A percentile compares a stretch with the other conserved stretches of the same genome.
These are phyloP conservation scores for Russula abietina DNA, from an alignment of 768 basidiomycete genomes.

Conservation along the genomic window DNA sequence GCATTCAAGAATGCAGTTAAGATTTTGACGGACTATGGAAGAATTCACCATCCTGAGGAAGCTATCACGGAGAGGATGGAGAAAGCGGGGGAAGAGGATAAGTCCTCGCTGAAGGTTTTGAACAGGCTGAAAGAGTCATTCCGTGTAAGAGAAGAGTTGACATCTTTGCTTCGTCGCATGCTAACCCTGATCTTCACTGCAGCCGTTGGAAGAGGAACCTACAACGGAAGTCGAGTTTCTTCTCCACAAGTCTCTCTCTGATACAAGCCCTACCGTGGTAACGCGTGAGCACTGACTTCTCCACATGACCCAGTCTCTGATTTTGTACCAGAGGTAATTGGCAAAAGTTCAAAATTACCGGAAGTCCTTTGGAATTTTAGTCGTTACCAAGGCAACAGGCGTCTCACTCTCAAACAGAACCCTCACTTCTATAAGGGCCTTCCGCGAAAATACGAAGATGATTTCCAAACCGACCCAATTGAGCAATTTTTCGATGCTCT, in stretches of 20 bases:
- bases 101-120: not conserved
- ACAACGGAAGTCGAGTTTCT: conserved; percentile 3
- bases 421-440: conserved; percentile 12
- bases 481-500: not conserved
- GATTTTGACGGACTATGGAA: not conserved
- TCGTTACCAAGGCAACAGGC: not conserved
- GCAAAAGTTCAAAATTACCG: not conserved
- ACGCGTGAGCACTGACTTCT: not conserved
- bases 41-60: not conserved
- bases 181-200: not conserved
- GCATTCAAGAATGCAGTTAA: not conserved
- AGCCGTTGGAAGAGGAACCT: not conserved
- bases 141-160: not conserved
- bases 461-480: not conserved
- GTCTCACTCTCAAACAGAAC: conserved; percentile 12
- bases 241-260: conserved; percentile 2
- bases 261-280: not conserved
- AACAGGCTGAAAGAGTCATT: not conserved
- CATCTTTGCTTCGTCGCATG: no score
- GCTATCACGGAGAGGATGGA: not conserved
- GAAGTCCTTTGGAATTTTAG: conserved; percentile 22
- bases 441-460: not conserved
- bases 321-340: not conserved
- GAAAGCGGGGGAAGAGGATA: not conserved
- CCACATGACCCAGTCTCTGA: not conserved